Percentiles rank a stretch among this genome's conserved stretches.
Conservation (phyloP, 441 rosid genomes). For the Populus tomentosa region DNA sequence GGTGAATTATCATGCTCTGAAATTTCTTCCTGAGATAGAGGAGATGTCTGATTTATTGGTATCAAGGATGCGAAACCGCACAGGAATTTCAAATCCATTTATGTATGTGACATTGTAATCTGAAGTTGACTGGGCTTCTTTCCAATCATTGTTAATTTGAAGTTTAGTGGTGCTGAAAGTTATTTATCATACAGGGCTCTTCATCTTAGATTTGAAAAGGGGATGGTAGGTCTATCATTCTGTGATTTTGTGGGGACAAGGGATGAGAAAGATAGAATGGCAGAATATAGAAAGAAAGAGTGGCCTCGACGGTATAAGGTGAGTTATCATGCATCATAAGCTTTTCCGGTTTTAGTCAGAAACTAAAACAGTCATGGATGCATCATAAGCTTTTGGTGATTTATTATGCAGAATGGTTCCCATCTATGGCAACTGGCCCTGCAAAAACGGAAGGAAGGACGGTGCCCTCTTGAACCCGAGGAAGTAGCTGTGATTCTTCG, state of each 20-base stretch:
- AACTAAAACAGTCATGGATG: not conserved
- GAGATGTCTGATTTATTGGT: conserved; percentile 36
- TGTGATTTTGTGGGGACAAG: conserved; percentile 88
- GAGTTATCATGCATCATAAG: conserved; percentile 2
- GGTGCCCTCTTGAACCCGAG: conserved; percentile 72
- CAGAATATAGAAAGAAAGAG: conserved; percentile 85
- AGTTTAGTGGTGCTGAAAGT: not conserved
- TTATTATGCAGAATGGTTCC: conserved; percentile 74
- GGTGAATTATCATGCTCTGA: conserved; percentile 60
- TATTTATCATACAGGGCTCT: conserved; percentile 14
- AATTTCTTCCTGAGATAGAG: conserved; percentile 63
- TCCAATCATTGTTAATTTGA: not conserved
- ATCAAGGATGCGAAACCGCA: not conserved
- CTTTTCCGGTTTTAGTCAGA: conserved; percentile 10
- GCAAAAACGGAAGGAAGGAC: conserved; percentile 55
- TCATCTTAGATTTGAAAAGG: conserved; percentile 78
- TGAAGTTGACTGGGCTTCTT: not conserved
- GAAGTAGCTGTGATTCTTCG: conserved; percentile 67
- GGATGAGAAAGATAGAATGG: conserved; percentile 95
- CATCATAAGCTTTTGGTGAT: conserved; percentile 8
- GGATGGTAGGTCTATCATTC: conserved; percentile 74
- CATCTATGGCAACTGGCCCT: conserved; percentile 95
- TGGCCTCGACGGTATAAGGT: conserved; percentile 99
- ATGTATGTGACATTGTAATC: not conserved
- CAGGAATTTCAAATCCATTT: not conserved